Conservation (phyloP, 2,329 filamentous ascomycete genomes). For the Monosporascus sp. region DNA sequence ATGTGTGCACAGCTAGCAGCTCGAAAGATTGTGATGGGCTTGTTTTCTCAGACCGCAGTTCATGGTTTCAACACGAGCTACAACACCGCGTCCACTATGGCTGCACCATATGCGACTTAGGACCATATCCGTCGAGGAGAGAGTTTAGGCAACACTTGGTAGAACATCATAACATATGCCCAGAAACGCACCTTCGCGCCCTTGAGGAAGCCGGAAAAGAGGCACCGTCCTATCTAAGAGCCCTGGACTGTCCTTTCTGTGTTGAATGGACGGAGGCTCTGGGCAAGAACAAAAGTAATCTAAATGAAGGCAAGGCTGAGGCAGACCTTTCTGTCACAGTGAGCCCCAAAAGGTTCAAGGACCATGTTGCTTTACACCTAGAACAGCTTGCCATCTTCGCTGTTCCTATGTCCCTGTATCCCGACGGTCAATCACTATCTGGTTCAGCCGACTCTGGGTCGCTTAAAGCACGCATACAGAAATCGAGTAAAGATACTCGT, state of each 20-base stretch:
- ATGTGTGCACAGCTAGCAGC: slow-evolving; percentile 28
- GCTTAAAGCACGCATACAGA: too few species aligned
- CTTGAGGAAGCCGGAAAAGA: slow-evolving; percentile 18
- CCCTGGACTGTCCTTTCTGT: slow-evolving; percentile 24
- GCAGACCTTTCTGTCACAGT: neutral
- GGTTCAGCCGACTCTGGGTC: too few species aligned
- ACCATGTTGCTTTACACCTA: slow-evolving; percentile 5
- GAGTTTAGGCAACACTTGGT: neutral
- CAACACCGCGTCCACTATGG: slow-evolving; percentile 24
- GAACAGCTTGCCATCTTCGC: slow-evolving; percentile 9
- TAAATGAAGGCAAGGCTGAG: neutral
- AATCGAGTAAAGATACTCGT: too few species aligned
- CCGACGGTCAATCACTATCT: neutral
- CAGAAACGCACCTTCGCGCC: slow-evolving; percentile 10
- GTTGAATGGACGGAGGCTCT: slow-evolving; percentile 21
- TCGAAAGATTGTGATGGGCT: slow-evolving; percentile 17
- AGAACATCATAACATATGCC: slow-evolving; percentile 1
- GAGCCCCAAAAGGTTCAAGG: neutral
- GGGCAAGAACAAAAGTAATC: neutral
- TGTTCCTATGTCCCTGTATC: neutral
- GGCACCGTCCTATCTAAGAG: slow-evolving; percentile 12
- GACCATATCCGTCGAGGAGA: slow-evolving; percentile 3
- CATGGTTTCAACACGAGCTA: slow-evolving; percentile 29
- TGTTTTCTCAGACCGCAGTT: slow-evolving; percentile 22
- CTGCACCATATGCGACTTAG: slow-evolving; percentile 16